Evolutionary conservation across 2,329 filamentous ascomycete genomes (phyloP).

Genomic region (Fusarium buxicola): DNA sequence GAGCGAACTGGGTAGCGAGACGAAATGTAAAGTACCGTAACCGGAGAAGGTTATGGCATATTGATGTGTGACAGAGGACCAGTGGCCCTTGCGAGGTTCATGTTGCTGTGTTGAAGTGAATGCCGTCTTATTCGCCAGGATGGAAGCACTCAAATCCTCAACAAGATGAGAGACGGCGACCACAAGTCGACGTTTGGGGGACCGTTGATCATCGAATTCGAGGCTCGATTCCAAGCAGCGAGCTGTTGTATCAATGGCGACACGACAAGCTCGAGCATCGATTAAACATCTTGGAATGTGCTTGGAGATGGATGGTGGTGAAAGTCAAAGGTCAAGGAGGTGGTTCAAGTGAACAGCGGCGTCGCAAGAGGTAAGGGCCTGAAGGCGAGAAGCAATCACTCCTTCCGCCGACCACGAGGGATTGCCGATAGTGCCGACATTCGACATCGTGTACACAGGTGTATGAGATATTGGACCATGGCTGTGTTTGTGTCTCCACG

Average conservation of each 20-base stretch:
- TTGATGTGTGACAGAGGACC: not conserved
- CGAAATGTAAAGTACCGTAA: not conserved
- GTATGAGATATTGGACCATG: not conserved
- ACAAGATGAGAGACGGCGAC: too few relatives aligned
- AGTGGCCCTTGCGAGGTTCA: not conserved
- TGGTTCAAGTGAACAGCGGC: constrained; percentile 13
- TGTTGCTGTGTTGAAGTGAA: constrained; percentile 7
- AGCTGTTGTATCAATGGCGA: not conserved
- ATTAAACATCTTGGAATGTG: not conserved
- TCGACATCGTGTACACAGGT: not conserved
- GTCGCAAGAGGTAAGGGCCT: not conserved
- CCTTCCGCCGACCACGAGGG: not conserved
- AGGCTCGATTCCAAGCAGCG: not conserved
- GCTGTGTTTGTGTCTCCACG: not conserved
- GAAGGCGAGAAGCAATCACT: not conserved
- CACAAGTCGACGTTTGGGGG: not conserved
- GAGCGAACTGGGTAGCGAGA: not conserved
- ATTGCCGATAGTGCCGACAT: not conserved
- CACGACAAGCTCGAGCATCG: not conserved
- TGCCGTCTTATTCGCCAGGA: not conserved
- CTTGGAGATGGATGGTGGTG: not conserved
- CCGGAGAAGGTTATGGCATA: not conserved
- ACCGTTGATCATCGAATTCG: not conserved
- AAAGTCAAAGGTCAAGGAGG: not conserved
- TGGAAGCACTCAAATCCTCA: not conserved